These are phyloP conservation scores for Rhytidhysteron rufulum DNA, from an alignment of 2,329 filamentous ascomycete species.

Conservation along the genomic window DNA sequence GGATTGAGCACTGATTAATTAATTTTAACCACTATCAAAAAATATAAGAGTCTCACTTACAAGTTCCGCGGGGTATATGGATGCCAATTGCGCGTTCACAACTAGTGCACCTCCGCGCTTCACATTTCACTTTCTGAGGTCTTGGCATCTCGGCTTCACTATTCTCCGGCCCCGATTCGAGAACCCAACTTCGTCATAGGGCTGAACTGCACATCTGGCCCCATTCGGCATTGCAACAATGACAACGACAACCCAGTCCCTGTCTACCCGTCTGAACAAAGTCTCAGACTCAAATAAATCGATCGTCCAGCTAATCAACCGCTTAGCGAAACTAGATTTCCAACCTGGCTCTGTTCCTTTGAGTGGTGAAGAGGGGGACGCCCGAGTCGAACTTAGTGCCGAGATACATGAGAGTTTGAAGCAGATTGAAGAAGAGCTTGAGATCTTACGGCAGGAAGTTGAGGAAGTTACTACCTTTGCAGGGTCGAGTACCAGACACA, in stretches of 20 bases:
- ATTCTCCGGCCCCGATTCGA: background rate
- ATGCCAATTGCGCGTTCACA: background rate
- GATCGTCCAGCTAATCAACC: conserved; percentile 53
- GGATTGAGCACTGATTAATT: too few species aligned
- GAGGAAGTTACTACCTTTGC: conserved; percentile 57
- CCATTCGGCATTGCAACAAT: conserved; percentile 20
- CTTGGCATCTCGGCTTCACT: conserved; percentile 5
- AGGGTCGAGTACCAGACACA: conserved; percentile 30
- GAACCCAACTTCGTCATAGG: conserved; percentile 30
- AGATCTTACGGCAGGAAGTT: conserved; percentile 73
- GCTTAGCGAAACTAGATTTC: conserved; percentile 57
- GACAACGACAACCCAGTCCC: conserved; percentile 33
- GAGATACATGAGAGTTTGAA: conserved; percentile 79
- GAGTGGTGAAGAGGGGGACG: conserved; percentile 60
- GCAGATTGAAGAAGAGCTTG: conserved; percentile 78
- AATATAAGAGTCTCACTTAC: background rate
- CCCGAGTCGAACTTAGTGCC: conserved; percentile 67
- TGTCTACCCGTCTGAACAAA: conserved; percentile 48
- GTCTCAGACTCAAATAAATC: conserved; percentile 53
- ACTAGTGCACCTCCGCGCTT: background rate
- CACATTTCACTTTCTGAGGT: background rate
- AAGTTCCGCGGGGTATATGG: background rate
- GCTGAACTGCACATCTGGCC: conserved; percentile 22
- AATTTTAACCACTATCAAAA: conserved; percentile 68
- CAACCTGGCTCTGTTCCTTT: conserved; percentile 59